Conservation (phyloP, 352 stramenopile species). For the Aphanomyces euteiches region DNA sequence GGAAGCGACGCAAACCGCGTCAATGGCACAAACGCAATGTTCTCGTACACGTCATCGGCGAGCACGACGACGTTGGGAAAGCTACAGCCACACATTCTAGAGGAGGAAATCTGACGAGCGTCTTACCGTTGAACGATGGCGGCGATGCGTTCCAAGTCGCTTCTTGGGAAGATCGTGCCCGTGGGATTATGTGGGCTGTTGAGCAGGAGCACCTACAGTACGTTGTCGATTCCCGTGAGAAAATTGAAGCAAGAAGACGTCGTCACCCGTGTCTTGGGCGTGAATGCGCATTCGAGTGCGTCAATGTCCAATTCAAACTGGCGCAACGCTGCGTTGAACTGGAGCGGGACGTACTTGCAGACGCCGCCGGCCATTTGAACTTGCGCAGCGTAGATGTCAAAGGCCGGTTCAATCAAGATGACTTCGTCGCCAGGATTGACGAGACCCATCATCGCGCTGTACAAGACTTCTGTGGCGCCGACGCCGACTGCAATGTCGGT, state of each 20-base stretch:
- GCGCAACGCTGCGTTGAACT: slow-evolving; percentile 39
- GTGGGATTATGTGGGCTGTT: slow-evolving; percentile 99
- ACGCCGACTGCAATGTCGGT: slow-evolving; percentile 93
- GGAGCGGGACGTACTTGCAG: slow-evolving; percentile 81
- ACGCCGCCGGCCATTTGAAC: slow-evolving; percentile 81
- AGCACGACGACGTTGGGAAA: slow-evolving; percentile 91
- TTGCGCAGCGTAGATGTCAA: slow-evolving; percentile 94
- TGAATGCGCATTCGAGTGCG: slow-evolving; percentile 84
- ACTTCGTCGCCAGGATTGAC: slow-evolving; percentile 94
- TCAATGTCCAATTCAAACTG: slow-evolving; percentile 81
- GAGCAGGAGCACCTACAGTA: slow-evolving; percentile 78
- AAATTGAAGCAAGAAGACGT: not conserved
- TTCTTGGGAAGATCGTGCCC: slow-evolving; percentile 94
- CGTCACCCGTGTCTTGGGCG: slow-evolving; percentile 78
- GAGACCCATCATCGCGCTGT: slow-evolving; percentile 89
- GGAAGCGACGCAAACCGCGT: slow-evolving; percentile 71
- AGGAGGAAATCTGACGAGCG: not conserved
- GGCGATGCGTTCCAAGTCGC: slow-evolving; percentile 92
- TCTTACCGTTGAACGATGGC: slow-evolving; percentile 54
- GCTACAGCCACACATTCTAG: not conserved
- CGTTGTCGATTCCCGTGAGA: not conserved
- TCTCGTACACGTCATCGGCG: slow-evolving; percentile 98
- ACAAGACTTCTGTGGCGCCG: slow-evolving; percentile 93
- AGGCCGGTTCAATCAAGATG: slow-evolving; percentile 95
- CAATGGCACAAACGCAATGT: slow-evolving; percentile 87